Conservation (phyloP, 768 basidiomycete species). For the Kwoniella dendrophila region DNA sequence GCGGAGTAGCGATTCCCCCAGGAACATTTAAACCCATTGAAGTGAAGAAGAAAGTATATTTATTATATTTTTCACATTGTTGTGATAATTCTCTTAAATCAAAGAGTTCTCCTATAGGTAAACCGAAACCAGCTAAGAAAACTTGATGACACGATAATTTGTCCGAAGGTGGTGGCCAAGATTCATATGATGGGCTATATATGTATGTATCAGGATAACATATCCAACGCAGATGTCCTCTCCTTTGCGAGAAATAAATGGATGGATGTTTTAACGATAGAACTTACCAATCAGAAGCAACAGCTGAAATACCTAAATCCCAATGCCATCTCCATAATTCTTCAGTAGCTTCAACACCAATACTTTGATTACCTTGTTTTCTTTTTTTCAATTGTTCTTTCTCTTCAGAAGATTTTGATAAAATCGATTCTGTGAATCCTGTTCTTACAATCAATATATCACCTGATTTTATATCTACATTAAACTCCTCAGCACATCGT, state of each 20-base stretch:
- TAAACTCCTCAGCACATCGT: constrained; percentile 18
- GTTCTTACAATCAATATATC: constrained; percentile 35
- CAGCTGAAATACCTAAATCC: constrained; percentile 37
- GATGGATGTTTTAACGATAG: not conserved
- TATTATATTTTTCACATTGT: constrained; percentile 22
- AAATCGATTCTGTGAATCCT: constrained; percentile 32
- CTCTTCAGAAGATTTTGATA: not conserved
- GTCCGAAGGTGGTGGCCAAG: constrained; percentile 8
- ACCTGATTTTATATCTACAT: constrained; percentile 11
- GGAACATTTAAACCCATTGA: constrained; percentile 31
- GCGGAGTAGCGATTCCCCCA: constrained; percentile 41
- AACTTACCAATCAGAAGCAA: constrained; percentile 24
- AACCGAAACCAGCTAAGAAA: constrained; percentile 37
- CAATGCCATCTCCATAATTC: constrained; percentile 39
- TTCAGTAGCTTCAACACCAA: constrained; percentile 24
- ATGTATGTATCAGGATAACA: not conserved
- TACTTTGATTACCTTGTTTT: constrained; percentile 4
- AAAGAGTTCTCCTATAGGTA: constrained; percentile 41
- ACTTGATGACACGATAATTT: constrained; percentile 15
- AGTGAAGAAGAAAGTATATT: constrained; percentile 42
- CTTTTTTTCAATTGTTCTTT: constrained; percentile 6
- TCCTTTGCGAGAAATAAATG: not conserved
- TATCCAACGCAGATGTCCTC: not conserved
- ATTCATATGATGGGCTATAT: constrained; percentile 31
- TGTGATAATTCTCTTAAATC: constrained; percentile 28